Evolutionary conservation across 495 filamentous ascomycete genomes (phyloP), one percentile per base, ranked within the genome.

Genomic region (Podospora comata): DNA sequence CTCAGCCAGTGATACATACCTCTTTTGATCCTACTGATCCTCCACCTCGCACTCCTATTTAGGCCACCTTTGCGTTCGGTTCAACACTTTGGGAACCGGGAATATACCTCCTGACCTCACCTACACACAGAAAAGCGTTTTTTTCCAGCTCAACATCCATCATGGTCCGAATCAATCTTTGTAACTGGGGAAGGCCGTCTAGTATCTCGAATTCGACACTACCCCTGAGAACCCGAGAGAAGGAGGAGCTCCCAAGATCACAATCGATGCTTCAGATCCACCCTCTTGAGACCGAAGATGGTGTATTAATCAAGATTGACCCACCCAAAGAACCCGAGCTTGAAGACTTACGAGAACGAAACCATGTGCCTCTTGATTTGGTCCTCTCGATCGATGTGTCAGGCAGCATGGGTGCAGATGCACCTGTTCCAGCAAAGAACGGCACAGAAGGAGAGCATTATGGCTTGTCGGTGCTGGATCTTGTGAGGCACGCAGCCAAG

Each of bases 331-430:
- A 71, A 26, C 23, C 68, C 13, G 9, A 58, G 13, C 39, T 16
- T 48, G 39, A 48, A 48, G 9, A 11, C 13, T 16, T 48, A 48
- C 15, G 39, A 3, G 23, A 48, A 15, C 39, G 75, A 19, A 44
- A 63, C 39, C 79, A 80, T 68, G 66, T 79, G 11, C 77, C 81
- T 3, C 80, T 78, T 73, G 82, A 84, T 64, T 76, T 84, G 23
- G 81, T 83, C 0, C 70, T 84, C 0, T 81, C 77, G 19, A 83
- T 83, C 62, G 82, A 84, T 67, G 68, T 81, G 32, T 84, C 82
- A 9, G 75, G 72, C 0, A 81, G 78, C 68, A 84, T 84, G 82
- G n/a, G 30, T 3, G 26, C 53, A 2, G 65, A 68, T 1, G 81
- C 81, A 0, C 76, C 74, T 0, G 74, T 74, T 1, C 78, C 78